Percentiles rank a stretch among this genome's conserved stretches.
These are phyloP conservation scores for Trichoderma koningiopsis DNA, from an alignment of 2,329 filamentous ascomycete genomes.

Conservation along the genomic window DNA sequence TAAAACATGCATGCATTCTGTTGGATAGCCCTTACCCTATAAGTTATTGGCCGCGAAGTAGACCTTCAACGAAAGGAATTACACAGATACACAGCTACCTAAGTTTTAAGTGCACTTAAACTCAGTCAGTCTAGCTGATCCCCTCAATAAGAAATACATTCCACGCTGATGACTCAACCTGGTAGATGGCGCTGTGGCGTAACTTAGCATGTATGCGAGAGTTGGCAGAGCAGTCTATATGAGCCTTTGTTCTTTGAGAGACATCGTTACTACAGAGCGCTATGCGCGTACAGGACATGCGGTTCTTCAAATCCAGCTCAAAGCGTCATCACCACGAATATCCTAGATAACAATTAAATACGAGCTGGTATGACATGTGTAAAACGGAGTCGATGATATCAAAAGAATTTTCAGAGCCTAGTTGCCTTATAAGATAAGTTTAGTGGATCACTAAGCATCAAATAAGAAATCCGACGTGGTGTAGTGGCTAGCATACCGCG, in stretches of 20 bases:
- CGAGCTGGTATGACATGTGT: no score
- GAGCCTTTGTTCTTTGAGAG: no score
- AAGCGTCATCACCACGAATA: neutral
- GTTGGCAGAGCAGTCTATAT: no score
- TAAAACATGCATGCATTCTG: neutral
- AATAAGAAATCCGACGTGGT: slow-evolving; percentile 25
- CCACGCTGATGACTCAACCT: neutral
- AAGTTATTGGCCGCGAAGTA: neutral
- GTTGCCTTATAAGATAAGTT: neutral
- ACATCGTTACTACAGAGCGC: no score
- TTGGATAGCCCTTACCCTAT: neutral
- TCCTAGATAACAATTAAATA: neutral
- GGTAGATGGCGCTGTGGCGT: neutral
- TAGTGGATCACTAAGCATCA: neutral
- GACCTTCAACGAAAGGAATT: neutral
- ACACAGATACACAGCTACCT: neutral
- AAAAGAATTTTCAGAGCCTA: accelerated
- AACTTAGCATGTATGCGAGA: no score
- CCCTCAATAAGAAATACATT: neutral
- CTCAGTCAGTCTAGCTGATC: neutral
- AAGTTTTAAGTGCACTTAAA: no score
- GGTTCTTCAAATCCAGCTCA: neutral
- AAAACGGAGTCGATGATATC: no score
- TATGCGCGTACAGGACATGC: neutral
- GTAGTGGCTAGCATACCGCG: slow-evolving; percentile 27